Conservation (phyloP, 306 rosid species). For the Prunus davidiana region DNA sequence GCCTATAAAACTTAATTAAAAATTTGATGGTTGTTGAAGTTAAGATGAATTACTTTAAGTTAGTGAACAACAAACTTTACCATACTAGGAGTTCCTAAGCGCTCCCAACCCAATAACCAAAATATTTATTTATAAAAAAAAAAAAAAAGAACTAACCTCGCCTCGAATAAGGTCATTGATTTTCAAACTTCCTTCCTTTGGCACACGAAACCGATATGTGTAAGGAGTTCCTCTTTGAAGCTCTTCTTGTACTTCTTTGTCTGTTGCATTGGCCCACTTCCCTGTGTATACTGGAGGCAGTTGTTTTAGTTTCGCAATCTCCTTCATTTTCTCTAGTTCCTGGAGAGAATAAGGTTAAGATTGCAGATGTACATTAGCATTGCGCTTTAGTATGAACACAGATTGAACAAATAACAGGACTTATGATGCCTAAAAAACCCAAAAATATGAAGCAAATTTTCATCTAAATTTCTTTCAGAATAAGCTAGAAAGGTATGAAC, state of each 20-base stretch:
- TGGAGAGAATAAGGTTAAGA: conserved; percentile 22
- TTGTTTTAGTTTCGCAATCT: conserved; percentile 64
- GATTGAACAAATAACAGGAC: background rate
- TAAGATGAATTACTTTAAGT: background rate
- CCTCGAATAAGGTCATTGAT: conserved; percentile 88
- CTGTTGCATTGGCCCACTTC: conserved; percentile 72
- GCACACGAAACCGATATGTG: conserved; percentile 82
- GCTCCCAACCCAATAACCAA: background rate
- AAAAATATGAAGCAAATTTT: background rate
- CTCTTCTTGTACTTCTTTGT: conserved; percentile 69
- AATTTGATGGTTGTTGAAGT: background rate
- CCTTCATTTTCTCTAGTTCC: conserved; percentile 97
- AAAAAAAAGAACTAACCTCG: conserved; percentile 47
- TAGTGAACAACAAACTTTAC: background rate
- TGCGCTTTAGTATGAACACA: background rate
- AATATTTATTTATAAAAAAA: too few relatives aligned
- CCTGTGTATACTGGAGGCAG: conserved; percentile 90
- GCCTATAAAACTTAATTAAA: conserved; percentile 21
- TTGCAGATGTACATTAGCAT: background rate
- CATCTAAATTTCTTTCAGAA: background rate
- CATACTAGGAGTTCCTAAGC: background rate
- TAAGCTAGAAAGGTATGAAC: background rate
- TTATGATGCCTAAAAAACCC: background rate
- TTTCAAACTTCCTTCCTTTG: conserved; percentile 73
- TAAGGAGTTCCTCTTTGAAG: conserved; percentile 67